These are phyloP conservation scores for Alternaria sp. DNA, from an alignment of 2,329 filamentous ascomycete genomes.

Conservation along the genomic window DNA sequence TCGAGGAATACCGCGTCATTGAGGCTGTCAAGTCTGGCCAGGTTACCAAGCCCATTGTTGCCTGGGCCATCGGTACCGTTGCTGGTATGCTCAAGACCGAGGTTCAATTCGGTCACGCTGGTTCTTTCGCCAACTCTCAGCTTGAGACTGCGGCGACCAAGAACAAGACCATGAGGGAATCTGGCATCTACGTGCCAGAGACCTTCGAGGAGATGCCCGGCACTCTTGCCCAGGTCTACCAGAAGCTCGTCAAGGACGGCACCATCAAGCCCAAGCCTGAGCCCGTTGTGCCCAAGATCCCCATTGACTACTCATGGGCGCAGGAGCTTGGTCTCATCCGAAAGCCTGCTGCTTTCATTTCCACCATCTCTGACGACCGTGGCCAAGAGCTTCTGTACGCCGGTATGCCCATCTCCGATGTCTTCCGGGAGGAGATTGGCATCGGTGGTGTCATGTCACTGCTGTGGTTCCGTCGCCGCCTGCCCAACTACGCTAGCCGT, in stretches of 20 bases:
- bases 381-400: constrained; percentile 98
- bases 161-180: constrained; percentile 97
- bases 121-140: constrained; percentile 98
- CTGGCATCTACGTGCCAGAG: constrained; percentile 91
- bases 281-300: constrained; percentile 97
- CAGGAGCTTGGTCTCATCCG: constrained; percentile 99
- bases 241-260: constrained; percentile 84
- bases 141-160: constrained; percentile 96
- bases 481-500: constrained; percentile 95
- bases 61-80: constrained; percentile 99
- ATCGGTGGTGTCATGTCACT: constrained; percentile 99
- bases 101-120: constrained; percentile 98
- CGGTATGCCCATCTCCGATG: constrained; percentile 99
- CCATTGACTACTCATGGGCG: constrained; percentile 99
- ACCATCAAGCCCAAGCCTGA: constrained; percentile 86
- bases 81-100: constrained; percentile 99
- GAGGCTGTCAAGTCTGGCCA: constrained; percentile 93
- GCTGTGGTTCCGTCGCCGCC: constrained; percentile 98
- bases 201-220: constrained; percentile 95
- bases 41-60: constrained; percentile 98
- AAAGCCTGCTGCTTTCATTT: constrained; percentile 99
- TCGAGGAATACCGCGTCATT: constrained; percentile 99
- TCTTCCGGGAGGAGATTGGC: constrained; percentile 98
- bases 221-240: constrained; percentile 81
- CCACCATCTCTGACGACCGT: constrained; percentile 99